Percentiles rank a stretch among this genome's conserved stretches.
These are phyloP conservation scores for Colletotrichum echinochloae DNA, from an alignment of 2,329 filamentous ascomycete species.

Conservation along the genomic window DNA sequence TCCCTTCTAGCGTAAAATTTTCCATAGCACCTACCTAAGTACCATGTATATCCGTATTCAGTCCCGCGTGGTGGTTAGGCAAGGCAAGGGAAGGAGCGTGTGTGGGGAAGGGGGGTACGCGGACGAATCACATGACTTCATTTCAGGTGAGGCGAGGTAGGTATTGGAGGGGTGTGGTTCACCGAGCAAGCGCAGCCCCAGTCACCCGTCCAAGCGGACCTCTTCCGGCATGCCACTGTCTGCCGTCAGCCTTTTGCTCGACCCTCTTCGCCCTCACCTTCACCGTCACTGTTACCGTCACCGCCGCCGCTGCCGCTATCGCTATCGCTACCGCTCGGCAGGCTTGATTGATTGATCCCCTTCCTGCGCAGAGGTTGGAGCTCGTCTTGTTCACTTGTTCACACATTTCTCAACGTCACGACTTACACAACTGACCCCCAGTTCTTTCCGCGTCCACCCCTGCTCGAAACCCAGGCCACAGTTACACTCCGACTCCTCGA, in stretches of 20 bases:
- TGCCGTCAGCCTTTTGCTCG: slow-evolving; percentile 3
- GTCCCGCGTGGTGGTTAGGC: not conserved
- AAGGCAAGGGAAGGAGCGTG: not conserved
- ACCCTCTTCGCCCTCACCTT: slow-evolving; percentile 11
- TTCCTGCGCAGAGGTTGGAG: not conserved
- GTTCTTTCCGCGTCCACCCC: not conserved
- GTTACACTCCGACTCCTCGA: slow-evolving; percentile 7
- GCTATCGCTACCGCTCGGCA: slow-evolving; percentile 13
- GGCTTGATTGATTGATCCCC: not conserved
- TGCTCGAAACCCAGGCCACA: not conserved
- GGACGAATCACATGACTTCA: not conserved
- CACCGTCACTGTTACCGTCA: slow-evolving; percentile 20
- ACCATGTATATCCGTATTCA: not conserved
- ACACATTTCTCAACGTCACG: not conserved
- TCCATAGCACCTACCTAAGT: not conserved
- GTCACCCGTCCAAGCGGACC: slow-evolving; percentile 18
- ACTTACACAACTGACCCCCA: not conserved
- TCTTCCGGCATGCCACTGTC: slow-evolving; percentile 22
- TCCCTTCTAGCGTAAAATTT: not conserved
- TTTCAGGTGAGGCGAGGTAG: not conserved
- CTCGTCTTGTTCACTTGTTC: not conserved
- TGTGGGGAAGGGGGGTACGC: too few relatives aligned
- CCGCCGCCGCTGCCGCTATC: slow-evolving; percentile 20
- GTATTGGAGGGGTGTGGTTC: not conserved
- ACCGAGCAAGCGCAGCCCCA: not conserved